Evolutionary conservation across 306 rosid species (phyloP), one percentile per base, ranked within the genome.

Genomic region (Acacia acuminata): DNA sequence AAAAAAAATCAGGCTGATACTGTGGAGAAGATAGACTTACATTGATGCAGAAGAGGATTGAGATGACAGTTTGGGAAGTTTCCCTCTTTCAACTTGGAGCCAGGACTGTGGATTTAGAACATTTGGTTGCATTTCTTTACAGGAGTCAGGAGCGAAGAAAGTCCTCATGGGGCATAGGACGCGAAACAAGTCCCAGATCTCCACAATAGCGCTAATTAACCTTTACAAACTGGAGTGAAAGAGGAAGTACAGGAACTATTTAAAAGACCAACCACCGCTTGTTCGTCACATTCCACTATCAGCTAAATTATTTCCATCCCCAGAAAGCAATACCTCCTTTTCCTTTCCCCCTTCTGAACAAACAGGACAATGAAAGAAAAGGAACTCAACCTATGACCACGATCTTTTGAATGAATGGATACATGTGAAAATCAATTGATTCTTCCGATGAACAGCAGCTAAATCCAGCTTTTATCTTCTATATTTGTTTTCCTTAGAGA

Each of bases 41-140:
- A 94, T 91, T 64, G 98, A 92, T 34, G 98, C 70, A 81, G 92
- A 88, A 45, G 94, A 87, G 69, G 87, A 81, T 76, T 85, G 86
- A 36, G 92, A 86, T 19, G 98, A 81, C 68, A 88, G 81, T 82
- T 94, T 91, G 65, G 92, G 76, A 78, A 88, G 88, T 87, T 94
- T 92, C 82, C 97, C 98, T 83, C 98, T 91, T 85, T 94, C 98
- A 86, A 94, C 98, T 77, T 94, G 98, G 61, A 94, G 98, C 96
- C 98, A 94, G 61, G 98, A 88, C 86, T 92, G 94, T 19, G 98
- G 97, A 88, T 90, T 91, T 42, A 91, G 80, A 83, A 93, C 92
- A 91, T 89, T 92, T 47, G 87, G 89, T 77, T 90, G 96, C 12
- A 85, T 81, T 55, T 90, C 97, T 90, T 91, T 94, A 77, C 91